Evolutionary conservation across 164 flowering plant species (phyloP), one percentile per base, ranked within the genome.

Genomic region (Stephania japonica): DNA sequence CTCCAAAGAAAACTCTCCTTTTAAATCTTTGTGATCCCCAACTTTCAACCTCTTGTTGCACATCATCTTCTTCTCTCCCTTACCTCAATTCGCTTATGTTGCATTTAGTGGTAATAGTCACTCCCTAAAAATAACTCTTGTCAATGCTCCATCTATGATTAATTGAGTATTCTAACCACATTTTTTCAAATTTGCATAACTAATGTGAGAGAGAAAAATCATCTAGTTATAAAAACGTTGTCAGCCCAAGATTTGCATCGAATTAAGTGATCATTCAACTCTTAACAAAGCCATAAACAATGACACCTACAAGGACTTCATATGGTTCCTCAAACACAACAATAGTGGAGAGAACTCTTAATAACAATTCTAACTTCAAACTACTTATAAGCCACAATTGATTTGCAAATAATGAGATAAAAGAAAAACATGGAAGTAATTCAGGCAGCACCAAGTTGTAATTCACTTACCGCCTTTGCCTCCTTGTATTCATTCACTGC

Each of bases 401-500:
- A 9, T 47, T 47, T 47, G 53, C 53, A 47, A 9, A 4, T 9
- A 12, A 47, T 47, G 61, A 43, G 25, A 44, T 6, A 4, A 21
- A 27, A n/a, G 44, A 9, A 72, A 65, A 64, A 41, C 24, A 16
- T 42, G 44, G 21, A 44, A 42, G 13, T 13, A 72, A 7, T 16
- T 0, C 21, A 65, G 6, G 44, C 6, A 27, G 19, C 21, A 1
- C 8, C 8, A 59, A 59, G 0, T 2, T 10, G 12, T 12, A 23
- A 11, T 25, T 56, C 38, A 70, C 76, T 69, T 79, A 76, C 81
- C 73, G 68, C 79, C 74, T 72, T 79, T 47, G 81, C 81, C 66
- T 79, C 81, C 72, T 76, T 79, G 77, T 79, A 79, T 70, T 79
- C 81, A 16, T 14, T 38, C 42, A 79, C 79, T 42, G 81, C 81